A percentile compares a stretch with the other conserved stretches of the same genome.
Conservation (phyloP, 2,329 filamentous ascomycete species). For the Diplodia seriata region DNA sequence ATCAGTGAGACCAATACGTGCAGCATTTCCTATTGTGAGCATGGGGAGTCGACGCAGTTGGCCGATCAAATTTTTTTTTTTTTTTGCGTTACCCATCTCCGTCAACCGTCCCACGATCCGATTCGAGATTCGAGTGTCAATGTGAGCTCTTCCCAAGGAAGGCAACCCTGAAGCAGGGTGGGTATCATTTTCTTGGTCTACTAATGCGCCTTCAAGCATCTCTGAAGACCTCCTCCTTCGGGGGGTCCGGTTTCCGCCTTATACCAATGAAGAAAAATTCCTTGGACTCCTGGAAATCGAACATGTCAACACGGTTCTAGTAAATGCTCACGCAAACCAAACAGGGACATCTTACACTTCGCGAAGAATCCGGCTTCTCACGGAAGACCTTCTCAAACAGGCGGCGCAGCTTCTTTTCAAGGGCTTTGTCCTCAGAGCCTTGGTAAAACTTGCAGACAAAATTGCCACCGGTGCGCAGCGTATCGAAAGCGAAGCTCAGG, state of each 20-base stretch:
- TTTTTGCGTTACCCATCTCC: too few species aligned
- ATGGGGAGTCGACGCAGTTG: too few species aligned
- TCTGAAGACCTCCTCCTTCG: slow-evolving; percentile 55
- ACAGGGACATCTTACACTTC: slow-evolving; percentile 68
- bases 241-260: slow-evolving; percentile 64
- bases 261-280: slow-evolving; percentile 88
- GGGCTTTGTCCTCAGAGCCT: slow-evolving; percentile 79
- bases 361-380: slow-evolving; percentile 90
- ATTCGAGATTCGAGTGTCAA: too few species aligned
- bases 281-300: slow-evolving; percentile 70
- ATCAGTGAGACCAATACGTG: background rate
- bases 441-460: slow-evolving; percentile 99
- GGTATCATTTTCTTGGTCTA: background rate
- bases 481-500: slow-evolving; percentile 83
- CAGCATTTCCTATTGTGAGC: too few species aligned
- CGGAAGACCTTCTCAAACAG: slow-evolving; percentile 82
- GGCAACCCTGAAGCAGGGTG: background rate
- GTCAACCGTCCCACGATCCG: too few species aligned
- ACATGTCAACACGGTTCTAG: background rate
- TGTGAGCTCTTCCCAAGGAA: too few species aligned
- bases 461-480: slow-evolving; percentile 80
- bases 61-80: too few species aligned
- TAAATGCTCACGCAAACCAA: background rate
- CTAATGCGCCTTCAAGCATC: background rate
- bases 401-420: slow-evolving; percentile 76